Conservation (phyloP, 768 basidiomycete species). For the Serendipita sp. region DNA sequence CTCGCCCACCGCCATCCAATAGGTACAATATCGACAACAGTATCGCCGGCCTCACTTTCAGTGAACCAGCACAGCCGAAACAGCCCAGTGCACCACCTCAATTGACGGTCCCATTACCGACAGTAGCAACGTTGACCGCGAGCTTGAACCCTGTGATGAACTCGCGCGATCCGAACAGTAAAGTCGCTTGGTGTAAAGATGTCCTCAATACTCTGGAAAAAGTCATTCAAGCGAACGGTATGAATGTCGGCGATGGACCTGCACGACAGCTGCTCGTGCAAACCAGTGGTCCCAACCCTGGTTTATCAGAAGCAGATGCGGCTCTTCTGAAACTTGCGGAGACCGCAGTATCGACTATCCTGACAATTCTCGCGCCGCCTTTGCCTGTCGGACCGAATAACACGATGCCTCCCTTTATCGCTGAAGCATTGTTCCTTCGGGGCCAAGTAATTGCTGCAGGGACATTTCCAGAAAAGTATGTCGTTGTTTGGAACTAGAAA, state of each 20-base stretch:
- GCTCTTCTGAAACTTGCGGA: constrained; percentile 43
- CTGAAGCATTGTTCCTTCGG: constrained; percentile 64
- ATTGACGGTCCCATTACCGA: constrained; percentile 54
- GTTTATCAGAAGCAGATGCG: constrained; percentile 33
- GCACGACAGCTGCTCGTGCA: constrained; percentile 21
- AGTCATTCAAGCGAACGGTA: constrained; percentile 15
- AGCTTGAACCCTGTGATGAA: constrained; percentile 37
- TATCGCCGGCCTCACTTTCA: constrained; percentile 12
- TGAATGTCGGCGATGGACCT: constrained; percentile 14
- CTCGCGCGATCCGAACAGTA: constrained; percentile 38
- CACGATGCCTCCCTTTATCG: constrained; percentile 27
- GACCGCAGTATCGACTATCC: constrained; percentile 47
- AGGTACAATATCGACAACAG: constrained; percentile 14
- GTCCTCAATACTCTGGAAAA: constrained; percentile 68
- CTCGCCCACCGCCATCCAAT: constrained; percentile 9
- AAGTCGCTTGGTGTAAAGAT: constrained; percentile 68
- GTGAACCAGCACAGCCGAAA: constrained; percentile 15
- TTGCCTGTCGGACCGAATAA: constrained; percentile 16
- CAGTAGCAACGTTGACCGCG: constrained; percentile 39
- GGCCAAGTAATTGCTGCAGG: constrained; percentile 64
- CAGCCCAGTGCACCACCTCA: constrained; percentile 24
- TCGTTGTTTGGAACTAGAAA: background rate
- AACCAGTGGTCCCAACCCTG: constrained; percentile 23
- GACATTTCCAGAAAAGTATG: constrained; percentile 10
- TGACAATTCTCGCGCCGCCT: constrained; percentile 34